Percentiles rank a stretch among this genome's conserved stretches.
phyloP scores from a whole-genome alignment of 306 rosid genomes.

The Lathyrus aphaca region DNA sequence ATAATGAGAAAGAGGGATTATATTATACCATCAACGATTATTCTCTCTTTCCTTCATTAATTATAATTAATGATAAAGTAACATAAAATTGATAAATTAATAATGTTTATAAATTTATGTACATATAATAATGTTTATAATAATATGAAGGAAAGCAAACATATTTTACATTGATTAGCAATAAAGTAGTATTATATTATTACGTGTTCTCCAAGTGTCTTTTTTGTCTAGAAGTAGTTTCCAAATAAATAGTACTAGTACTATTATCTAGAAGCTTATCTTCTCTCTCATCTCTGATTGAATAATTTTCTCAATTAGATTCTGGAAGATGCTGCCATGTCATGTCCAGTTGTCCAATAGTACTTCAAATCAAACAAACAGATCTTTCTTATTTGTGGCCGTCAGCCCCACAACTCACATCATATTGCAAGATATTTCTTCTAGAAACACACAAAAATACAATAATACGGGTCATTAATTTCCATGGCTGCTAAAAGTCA shows the following conservation, averaged over 20 bases:
- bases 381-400: not conserved
- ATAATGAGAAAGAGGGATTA: too few species aligned
- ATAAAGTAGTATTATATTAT: not conserved
- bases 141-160: not conserved
- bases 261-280: not conserved
- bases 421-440: not conserved
- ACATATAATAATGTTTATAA: too few species aligned
- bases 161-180: not conserved
- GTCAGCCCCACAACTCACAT: not conserved
- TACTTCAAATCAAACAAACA: not conserved
- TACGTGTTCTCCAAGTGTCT: not conserved
- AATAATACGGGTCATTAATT: not conserved
- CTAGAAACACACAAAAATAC: not conserved
- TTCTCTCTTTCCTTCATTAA: too few species aligned
- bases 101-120: not conserved
- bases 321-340: not conserved
- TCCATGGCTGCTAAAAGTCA: not conserved
- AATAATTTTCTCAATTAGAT: not conserved
- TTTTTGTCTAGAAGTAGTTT: not conserved
- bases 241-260: not conserved
- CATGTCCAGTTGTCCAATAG: not conserved
- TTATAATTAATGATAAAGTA: too few species aligned
- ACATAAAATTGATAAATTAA: not conserved
- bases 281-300: not conserved
- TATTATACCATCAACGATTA: not conserved